phyloP scores from a whole-genome alignment of 2,329 filamentous ascomycete species.

The Colletotrichum noveboracense region DNA sequence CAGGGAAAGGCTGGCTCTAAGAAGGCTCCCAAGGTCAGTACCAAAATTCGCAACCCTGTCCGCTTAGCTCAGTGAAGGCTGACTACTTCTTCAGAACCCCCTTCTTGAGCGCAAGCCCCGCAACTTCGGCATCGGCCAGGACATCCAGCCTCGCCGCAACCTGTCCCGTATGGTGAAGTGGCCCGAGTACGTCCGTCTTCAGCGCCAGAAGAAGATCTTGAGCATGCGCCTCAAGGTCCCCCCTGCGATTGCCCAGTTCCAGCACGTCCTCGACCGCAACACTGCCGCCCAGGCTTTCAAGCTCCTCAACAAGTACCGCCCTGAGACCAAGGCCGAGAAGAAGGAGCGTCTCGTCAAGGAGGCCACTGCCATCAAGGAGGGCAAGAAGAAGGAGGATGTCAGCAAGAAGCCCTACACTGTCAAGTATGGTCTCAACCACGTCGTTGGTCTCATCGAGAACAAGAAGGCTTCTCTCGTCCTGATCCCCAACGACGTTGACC shows the following conservation, averaged over 20 bases:
- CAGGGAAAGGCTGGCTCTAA: slow-evolving; percentile 89
- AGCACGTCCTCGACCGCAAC: slow-evolving; percentile 95
- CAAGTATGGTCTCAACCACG: slow-evolving; percentile 99
- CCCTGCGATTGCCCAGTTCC: slow-evolving; percentile 96
- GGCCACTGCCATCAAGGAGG: slow-evolving; percentile 95
- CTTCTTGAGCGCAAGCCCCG: slow-evolving; percentile 97
- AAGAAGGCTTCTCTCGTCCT: slow-evolving; percentile 99
- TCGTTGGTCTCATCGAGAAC: slow-evolving; percentile 96
- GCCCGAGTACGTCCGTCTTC: slow-evolving; percentile 98
- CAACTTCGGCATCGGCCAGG: slow-evolving; percentile 99
- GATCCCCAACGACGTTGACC: slow-evolving; percentile 99
- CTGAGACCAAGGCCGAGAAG: slow-evolving; percentile 99
- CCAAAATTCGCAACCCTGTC: not conserved
- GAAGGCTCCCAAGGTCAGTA: slow-evolving; percentile 94
- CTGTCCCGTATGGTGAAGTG: slow-evolving; percentile 98
- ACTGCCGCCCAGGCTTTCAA: slow-evolving; percentile 97
- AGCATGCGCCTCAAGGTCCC: slow-evolving; percentile 99
- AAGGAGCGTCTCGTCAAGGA: slow-evolving; percentile 99
- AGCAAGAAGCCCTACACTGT: slow-evolving; percentile 99
- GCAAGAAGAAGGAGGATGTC: slow-evolving; percentile 99
- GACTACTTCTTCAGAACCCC: slow-evolving; percentile 74
- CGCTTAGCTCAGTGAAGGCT: slow-evolving; percentile 20
- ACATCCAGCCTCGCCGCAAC: slow-evolving; percentile 96
- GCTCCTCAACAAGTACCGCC: slow-evolving; percentile 99
- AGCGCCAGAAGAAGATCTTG: slow-evolving; percentile 94